phyloP scores from a whole-genome alignment of 805 yeast species.

The Lipomyces kockii region DNA sequence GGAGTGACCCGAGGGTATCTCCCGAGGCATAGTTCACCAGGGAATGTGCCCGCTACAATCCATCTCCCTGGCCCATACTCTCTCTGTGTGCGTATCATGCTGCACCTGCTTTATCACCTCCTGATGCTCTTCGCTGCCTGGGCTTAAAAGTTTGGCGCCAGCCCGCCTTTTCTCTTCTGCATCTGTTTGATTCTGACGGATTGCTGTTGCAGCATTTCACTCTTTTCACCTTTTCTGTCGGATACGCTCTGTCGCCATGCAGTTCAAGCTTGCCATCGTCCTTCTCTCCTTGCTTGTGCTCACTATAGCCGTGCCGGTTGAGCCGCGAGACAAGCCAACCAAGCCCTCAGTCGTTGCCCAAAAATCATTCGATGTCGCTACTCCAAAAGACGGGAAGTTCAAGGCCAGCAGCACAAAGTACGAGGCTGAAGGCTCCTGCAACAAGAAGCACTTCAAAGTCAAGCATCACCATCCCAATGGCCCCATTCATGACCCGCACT shows the following conservation, averaged over 20 bases:
- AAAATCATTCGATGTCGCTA: background rate
- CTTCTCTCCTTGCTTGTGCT: background rate
- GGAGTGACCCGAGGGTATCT: background rate
- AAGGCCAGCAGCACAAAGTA: background rate
- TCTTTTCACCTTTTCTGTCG: background rate
- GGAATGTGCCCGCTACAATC: background rate
- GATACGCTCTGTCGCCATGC: background rate
- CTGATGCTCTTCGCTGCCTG: too few relatives aligned
- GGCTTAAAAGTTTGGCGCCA: too few relatives aligned
- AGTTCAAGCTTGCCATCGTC: background rate
- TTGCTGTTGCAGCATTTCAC: background rate
- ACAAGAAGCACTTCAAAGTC: slow-evolving; percentile 2
- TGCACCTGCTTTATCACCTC: background rate
- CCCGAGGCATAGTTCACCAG: background rate
- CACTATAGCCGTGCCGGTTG: background rate
- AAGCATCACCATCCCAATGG: slow-evolving; percentile 18
- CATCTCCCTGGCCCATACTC: background rate
- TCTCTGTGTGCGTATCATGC: background rate
- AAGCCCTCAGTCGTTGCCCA: background rate
- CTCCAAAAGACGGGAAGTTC: background rate
- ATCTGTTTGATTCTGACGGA: background rate
- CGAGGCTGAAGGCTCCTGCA: background rate
- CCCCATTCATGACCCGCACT: slow-evolving; percentile 13
- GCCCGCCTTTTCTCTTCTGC: too few relatives aligned
- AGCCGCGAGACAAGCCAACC: background rate